These are phyloP conservation scores for Alternaria incomplexa DNA, from an alignment of 2,329 filamentous ascomycete species.

Conservation along the genomic window DNA sequence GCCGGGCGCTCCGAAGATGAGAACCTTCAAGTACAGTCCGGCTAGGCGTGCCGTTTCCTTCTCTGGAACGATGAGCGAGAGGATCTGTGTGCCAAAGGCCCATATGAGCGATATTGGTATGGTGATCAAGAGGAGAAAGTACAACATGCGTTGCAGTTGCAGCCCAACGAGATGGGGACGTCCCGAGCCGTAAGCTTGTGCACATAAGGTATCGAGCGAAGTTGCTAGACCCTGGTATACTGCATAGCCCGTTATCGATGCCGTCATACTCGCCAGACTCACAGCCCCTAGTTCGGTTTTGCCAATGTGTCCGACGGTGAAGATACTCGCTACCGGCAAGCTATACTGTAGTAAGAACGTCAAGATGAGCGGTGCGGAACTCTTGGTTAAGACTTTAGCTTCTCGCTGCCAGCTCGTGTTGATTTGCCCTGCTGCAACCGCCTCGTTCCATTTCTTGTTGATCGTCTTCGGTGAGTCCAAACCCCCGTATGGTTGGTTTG, in stretches of 20 bases:
- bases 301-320: slow-evolving; percentile 58
- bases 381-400: slow-evolving; percentile 74
- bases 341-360: slow-evolving; percentile 59
- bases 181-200: slow-evolving; percentile 92
- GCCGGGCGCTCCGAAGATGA: slow-evolving; percentile 74
- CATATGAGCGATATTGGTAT: slow-evolving; percentile 76
- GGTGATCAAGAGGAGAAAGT: slow-evolving; percentile 74
- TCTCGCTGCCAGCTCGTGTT: slow-evolving; percentile 92
- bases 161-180: slow-evolving; percentile 86
- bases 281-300: slow-evolving; percentile 57
- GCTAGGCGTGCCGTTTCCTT: slow-evolving; percentile 72
- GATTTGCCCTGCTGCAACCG: slow-evolving; percentile 79
- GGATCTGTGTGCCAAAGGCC: slow-evolving; percentile 70
- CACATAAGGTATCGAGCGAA: slow-evolving; percentile 87
- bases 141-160: slow-evolving; percentile 81
- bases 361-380: slow-evolving; percentile 52
- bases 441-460: slow-evolving; percentile 63
- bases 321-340: slow-evolving; percentile 55
- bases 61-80: slow-evolving; percentile 72
- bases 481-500: slow-evolving; percentile 52
- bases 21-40: slow-evolving; percentile 73
- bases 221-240: slow-evolving; percentile 74
- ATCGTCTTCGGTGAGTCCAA: slow-evolving; percentile 57
- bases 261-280: slow-evolving; percentile 56
- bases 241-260: slow-evolving; percentile 56